Percentiles rank a stretch among this genome's conserved stretches.
Evolutionary conservation across 2,329 filamentous ascomycete genomes (phyloP).

Genomic region (Podosphaera leucotricha): DNA sequence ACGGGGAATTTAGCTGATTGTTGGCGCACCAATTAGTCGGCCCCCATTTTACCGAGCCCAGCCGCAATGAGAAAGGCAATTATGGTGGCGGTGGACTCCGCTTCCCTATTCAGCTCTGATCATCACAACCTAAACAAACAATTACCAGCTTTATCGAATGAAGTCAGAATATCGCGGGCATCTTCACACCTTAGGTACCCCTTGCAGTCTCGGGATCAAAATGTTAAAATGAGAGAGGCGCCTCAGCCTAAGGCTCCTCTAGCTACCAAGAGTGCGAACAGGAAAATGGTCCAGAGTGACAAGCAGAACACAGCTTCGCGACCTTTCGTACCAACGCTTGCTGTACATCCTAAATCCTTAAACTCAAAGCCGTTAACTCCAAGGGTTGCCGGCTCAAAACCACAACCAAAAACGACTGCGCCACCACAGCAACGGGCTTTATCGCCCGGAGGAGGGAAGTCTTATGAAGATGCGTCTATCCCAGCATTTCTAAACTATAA

Average conservation of each 20-base stretch:
- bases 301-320: constrained; percentile 24
- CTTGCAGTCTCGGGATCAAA: constrained; percentile 14
- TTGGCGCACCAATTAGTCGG: background rate
- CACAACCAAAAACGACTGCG: constrained; percentile 11
- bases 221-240: constrained; percentile 24
- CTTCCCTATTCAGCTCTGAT: background rate
- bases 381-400: constrained; percentile 23
- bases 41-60: background rate
- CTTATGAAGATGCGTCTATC: constrained; percentile 28
- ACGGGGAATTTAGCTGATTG: background rate
- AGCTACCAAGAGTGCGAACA: constrained; percentile 10
- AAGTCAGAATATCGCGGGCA: constrained; percentile 2
- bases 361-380: constrained; percentile 33
- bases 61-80: background rate
- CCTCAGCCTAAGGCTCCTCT: constrained; percentile 14
- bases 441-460: background rate
- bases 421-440: constrained; percentile 28
- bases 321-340: constrained; percentile 44
- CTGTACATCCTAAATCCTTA: constrained; percentile 30
- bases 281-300: constrained; percentile 24
- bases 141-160: background rate
- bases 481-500: constrained; percentile 37
- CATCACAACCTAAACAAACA: constrained; percentile 1
- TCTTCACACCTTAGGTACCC: constrained; percentile 9
- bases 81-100: background rate